These are phyloP conservation scores for Tremella mesenterica DNA, from an alignment of 768 basidiomycete species.

Conservation along the genomic window DNA sequence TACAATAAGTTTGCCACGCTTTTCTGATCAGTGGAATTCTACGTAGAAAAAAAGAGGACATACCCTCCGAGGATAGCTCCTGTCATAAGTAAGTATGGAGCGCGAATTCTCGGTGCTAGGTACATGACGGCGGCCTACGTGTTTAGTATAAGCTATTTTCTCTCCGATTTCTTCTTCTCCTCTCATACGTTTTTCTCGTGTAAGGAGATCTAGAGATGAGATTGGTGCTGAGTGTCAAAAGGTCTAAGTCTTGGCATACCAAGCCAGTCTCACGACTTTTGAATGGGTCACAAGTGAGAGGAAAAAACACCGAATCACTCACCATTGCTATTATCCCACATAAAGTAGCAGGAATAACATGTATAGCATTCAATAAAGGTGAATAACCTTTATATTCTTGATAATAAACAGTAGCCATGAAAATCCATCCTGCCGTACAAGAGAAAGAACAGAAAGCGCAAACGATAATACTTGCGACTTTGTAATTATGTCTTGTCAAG, in stretches of 20 bases:
- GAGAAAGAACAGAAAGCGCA: conserved; percentile 6
- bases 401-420: conserved; percentile 14
- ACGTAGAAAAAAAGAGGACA: no score
- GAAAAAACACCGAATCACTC: background rate
- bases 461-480: conserved; percentile 8
- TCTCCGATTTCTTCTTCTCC: no score
- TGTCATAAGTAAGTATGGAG: conserved; percentile 1
- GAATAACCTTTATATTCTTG: conserved; percentile 17
- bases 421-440: conserved; percentile 9
- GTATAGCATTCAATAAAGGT: conserved; percentile 12
- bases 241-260: no score
- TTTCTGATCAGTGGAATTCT: no score
- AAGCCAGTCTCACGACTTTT: no score
- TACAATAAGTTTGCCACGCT: background rate
- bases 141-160: background rate
- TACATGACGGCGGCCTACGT: background rate
- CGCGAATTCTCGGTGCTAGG: conserved; percentile 4
- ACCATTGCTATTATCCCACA: conserved; percentile 9
- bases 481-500: conserved; percentile 15
- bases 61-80: background rate
- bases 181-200: no score
- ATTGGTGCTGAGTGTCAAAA: no score
- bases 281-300: no score
- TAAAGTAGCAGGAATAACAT: conserved; percentile 6
- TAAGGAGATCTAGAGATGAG: no score